These are phyloP conservation scores for Primulina tabacum DNA, from an alignment of 257 asterid species.

Conservation along the genomic window DNA sequence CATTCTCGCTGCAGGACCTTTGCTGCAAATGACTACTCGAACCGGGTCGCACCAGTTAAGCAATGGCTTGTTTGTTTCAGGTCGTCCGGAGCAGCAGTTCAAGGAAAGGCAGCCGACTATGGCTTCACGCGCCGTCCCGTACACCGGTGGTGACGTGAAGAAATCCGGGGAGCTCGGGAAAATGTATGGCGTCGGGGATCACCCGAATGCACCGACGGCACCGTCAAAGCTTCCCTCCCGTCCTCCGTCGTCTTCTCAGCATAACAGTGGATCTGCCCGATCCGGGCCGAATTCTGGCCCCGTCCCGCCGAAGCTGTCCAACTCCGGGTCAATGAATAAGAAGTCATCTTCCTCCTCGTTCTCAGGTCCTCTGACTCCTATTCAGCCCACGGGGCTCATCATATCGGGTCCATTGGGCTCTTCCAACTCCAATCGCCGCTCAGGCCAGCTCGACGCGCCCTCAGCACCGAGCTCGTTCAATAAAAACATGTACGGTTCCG, in stretches of 20 bases:
- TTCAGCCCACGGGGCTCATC: slow-evolving; percentile 74
- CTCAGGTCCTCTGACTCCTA: slow-evolving; percentile 94
- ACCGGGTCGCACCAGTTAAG: slow-evolving; percentile 91
- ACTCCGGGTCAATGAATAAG: slow-evolving; percentile 69
- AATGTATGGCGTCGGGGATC: slow-evolving; percentile 80
- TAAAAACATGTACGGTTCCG: slow-evolving; percentile 60
- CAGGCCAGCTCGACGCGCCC: slow-evolving; percentile 58
- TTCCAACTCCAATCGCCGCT: slow-evolving; percentile 50
- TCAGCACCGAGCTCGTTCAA: slow-evolving; percentile 45
- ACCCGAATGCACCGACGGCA: slow-evolving; percentile 46
- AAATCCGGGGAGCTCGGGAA: slow-evolving; percentile 88
- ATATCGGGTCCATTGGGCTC: slow-evolving; percentile 80
- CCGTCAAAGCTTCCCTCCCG: slow-evolving; percentile 57
- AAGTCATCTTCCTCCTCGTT: slow-evolving; percentile 68
- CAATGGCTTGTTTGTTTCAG: slow-evolving; percentile 83
- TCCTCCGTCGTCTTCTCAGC: slow-evolving; percentile 54
- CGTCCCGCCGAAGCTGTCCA: slow-evolving; percentile 34
- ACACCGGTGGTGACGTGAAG: slow-evolving; percentile 91
- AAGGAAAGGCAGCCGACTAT: slow-evolving; percentile 73
- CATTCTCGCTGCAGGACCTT: neutral
- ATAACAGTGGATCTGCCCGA: slow-evolving; percentile 80
- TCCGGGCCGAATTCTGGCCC: slow-evolving; percentile 90
- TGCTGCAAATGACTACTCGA: slow-evolving; percentile 47
- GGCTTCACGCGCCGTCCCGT: slow-evolving; percentile 73
- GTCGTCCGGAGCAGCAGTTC: slow-evolving; percentile 70